A percentile compares a stretch with the other conserved stretches of the same genome.
These are phyloP conservation scores for Saccharomycopsis oosterbeekiorum DNA, from an alignment of 805 yeast genomes.

Conservation along the genomic window DNA sequence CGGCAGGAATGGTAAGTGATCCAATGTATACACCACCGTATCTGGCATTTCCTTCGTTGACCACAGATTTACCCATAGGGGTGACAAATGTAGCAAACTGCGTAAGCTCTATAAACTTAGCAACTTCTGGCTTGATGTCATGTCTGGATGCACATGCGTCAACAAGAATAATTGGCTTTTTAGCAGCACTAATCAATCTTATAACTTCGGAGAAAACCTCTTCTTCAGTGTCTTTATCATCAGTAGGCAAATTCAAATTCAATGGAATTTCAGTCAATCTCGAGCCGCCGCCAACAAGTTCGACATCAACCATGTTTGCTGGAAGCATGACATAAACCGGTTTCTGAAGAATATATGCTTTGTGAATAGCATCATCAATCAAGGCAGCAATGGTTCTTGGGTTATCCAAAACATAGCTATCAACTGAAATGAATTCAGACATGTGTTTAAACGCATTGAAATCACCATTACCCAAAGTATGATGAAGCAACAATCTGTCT, in stretches of 20 bases:
- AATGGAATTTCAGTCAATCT: slow-evolving; percentile 52
- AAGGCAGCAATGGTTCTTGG: slow-evolving; percentile 55
- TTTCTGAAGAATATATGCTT: slow-evolving; percentile 62
- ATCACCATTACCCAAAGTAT: slow-evolving; percentile 77
- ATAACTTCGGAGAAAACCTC: slow-evolving; percentile 50
- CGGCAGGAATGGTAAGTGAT: slow-evolving; percentile 63
- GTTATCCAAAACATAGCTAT: slow-evolving; percentile 56
- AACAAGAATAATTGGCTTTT: slow-evolving; percentile 65
- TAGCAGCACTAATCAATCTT: slow-evolving; percentile 44
- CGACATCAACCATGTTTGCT: slow-evolving; percentile 59
- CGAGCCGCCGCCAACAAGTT: slow-evolving; percentile 41
- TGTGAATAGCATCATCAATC: slow-evolving; percentile 65
- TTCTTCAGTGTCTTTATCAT: slow-evolving; percentile 50
- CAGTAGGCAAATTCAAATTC: slow-evolving; percentile 46
- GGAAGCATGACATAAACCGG: slow-evolving; percentile 81
- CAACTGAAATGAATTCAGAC: slow-evolving; percentile 63
- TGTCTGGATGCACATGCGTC: slow-evolving; percentile 87
- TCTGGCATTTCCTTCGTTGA: slow-evolving; percentile 62
- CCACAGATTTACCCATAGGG: slow-evolving; percentile 82
- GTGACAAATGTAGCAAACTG: slow-evolving; percentile 78
- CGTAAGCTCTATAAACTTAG: slow-evolving; percentile 50
- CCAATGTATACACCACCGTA: slow-evolving; percentile 86
- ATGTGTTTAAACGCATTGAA: slow-evolving; percentile 70
- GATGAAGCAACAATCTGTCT: slow-evolving; percentile 65
- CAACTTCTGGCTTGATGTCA: slow-evolving; percentile 53